Conservation (phyloP, 306 rosid species). For the Quercus bicolor region DNA sequence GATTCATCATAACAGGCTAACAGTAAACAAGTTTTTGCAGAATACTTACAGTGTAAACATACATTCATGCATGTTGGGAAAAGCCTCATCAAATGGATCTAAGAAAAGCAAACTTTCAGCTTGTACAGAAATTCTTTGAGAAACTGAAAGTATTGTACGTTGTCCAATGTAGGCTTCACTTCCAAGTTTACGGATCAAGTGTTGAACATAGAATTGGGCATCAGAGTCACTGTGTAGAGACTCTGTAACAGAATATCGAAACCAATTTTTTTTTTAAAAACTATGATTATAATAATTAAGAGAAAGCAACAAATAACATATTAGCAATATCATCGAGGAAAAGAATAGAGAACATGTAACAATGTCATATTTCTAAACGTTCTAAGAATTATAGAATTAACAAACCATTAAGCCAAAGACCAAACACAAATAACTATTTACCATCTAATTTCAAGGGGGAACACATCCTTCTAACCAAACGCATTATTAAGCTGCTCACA, state of each 20-base stretch:
- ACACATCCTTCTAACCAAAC: conserved; percentile 64
- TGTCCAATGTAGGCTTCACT: conserved; percentile 69
- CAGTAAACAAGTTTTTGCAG: not conserved
- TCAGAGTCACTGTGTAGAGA: conserved; percentile 33
- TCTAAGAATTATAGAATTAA: not conserved
- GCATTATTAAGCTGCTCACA: conserved; percentile 58
- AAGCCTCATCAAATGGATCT: conserved; percentile 81
- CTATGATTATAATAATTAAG: not conserved
- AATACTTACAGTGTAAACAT: conserved; percentile 78
- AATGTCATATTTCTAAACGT: not conserved
- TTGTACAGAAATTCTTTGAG: conserved; percentile 61
- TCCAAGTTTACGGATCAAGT: conserved; percentile 78
- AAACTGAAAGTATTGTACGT: conserved; percentile 59
- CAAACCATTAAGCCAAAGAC: conserved; percentile 1
- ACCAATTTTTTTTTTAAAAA: not conserved
- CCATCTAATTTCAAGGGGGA: conserved; percentile 53
- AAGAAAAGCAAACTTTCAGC: conserved; percentile 78
- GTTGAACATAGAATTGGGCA: conserved; percentile 54
- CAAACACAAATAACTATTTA: conserved; percentile 15
- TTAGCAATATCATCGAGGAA: conserved; percentile 14
- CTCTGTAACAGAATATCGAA: conserved; percentile 36
- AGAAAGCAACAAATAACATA: conserved; percentile 1
- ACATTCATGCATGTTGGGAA: conserved; percentile 60
- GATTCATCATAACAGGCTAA: not conserved
- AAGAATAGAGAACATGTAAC: conserved; percentile 10